Evolutionary conservation across 495 filamentous ascomycete genomes (phyloP), one percentile per base, ranked within the genome.

Genomic region (Tuber borchii): DNA sequence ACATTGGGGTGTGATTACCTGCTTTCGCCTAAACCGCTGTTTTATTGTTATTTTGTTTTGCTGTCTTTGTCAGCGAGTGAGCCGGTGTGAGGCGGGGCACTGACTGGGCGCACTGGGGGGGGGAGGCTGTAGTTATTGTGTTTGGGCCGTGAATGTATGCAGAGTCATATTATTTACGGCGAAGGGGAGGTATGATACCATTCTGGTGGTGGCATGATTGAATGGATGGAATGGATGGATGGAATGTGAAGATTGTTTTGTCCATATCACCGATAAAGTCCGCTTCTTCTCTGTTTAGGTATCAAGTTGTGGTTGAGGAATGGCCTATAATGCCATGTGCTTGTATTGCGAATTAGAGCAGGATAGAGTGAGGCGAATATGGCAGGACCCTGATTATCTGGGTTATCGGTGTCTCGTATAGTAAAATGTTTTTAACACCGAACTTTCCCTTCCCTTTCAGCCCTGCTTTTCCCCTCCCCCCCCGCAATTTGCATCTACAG

Each of bases 31-130:
- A 26, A n/a, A n/a, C 7, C 22, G 48, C 56, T 31, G 22, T 65
- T 65, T 65, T 31, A 31, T 65, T 31, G 10, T 31, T 22, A 56
- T n/a, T 3, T 6, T 31, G 56, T 31, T 9, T 65, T 31, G 56
- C 12, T 65, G 56, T 14, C 56, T 65, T 65, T 65, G 56, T 65
- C 56, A 65, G 56, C 56, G 56, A 65, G 56, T 65, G 56, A 65
- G 56, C 26, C n/a, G 26, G 56, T 65, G 56, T 65, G 56, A 65
- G 56, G 56, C 56, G 56, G 56, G 56, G 56, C 56, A 2, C 56
- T 14, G n/a, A 65, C 10, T 26, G 26, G 56, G 56, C 2, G 16
- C n/a, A 12, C 48, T 0, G 48, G 48, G 51, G 51, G 48, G 22
- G 51, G 39, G 2, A 37, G 14, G 45, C 16, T 19, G 45, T 46